These are phyloP conservation scores for Populus pruinosa DNA, from an alignment of 345 rosid species.

Conservation along the genomic window DNA sequence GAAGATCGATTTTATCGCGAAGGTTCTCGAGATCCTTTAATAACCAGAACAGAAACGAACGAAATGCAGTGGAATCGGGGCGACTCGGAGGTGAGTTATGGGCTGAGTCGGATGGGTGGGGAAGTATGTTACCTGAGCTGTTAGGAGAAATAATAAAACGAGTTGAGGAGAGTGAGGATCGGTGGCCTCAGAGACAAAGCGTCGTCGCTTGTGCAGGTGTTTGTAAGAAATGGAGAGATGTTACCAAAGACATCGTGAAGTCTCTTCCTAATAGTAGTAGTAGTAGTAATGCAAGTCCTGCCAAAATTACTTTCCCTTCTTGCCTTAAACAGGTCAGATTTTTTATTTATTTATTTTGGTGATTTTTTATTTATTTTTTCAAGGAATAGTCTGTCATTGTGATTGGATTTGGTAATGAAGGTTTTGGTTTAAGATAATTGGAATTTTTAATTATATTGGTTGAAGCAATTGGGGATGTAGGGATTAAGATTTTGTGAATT, in stretches of 20 bases:
- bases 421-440: too few species aligned
- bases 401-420: not conserved
- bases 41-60: constrained; percentile 8
- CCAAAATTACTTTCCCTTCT: constrained; percentile 84
- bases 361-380: not conserved
- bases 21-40: constrained; percentile 55
- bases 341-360: not conserved
- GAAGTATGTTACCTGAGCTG: constrained; percentile 70
- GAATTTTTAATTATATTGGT: not conserved
- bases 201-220: constrained; percentile 80
- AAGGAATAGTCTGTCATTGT: not conserved
- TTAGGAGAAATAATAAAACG: constrained; percentile 72
- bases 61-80: constrained; percentile 2
- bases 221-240: constrained; percentile 81
- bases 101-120: constrained; percentile 43
- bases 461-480: not conserved
- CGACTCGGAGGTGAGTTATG: constrained; percentile 11
- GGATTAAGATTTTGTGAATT: not conserved
- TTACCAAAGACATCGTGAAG: constrained; percentile 53
- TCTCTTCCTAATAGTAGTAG: constrained; percentile 26
- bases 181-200: constrained; percentile 68
- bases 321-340: constrained; percentile 70
- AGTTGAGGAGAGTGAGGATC: constrained; percentile 67
- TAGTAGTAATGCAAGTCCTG: constrained; percentile 7
- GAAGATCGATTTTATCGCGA: constrained; percentile 54